Conservation (phyloP, 2,329 filamentous ascomycete species). For the Penicillium sp. region DNA sequence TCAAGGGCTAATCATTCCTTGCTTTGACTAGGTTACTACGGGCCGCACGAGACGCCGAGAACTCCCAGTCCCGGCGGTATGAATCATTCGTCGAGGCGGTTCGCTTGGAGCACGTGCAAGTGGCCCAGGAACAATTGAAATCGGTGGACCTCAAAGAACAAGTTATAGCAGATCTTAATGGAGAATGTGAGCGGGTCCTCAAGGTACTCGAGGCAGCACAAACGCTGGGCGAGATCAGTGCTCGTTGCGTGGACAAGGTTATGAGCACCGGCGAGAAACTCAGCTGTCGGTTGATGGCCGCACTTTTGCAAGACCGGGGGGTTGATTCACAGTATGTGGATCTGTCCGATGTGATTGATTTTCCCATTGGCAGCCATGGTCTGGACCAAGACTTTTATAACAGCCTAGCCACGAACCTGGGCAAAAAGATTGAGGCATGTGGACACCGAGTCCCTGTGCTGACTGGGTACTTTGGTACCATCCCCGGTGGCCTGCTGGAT, state of each 20-base stretch:
- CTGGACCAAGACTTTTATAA: conserved; percentile 72
- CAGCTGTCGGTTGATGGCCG: conserved; percentile 88
- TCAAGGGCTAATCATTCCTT: background rate
- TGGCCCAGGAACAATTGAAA: conserved; percentile 64
- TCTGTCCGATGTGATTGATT: conserved; percentile 77
- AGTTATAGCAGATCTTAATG: conserved; percentile 67
- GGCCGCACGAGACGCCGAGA: conserved; percentile 52
- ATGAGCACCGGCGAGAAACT: conserved; percentile 96
- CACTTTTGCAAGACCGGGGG: conserved; percentile 75
- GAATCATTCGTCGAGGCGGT: conserved; percentile 77
- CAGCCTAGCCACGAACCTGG: conserved; percentile 61
- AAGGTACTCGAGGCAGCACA: conserved; percentile 71
- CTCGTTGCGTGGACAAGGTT: conserved; percentile 79
- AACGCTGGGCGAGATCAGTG: conserved; percentile 67
- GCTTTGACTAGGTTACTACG: conserved; percentile 41
- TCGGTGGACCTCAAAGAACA: conserved; percentile 58
- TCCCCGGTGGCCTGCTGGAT: conserved; percentile 86
- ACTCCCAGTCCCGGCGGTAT: conserved; percentile 58
- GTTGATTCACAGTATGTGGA: conserved; percentile 89
- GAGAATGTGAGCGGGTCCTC: conserved; percentile 76
- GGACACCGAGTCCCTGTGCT: conserved; percentile 71
- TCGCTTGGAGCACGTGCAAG: conserved; percentile 75
- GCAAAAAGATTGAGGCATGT: conserved; percentile 65
- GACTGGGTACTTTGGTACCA: conserved; percentile 92
- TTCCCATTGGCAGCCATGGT: conserved; percentile 53